Evolutionary conservation across 2,329 filamentous ascomycete species (phyloP).

Genomic region (Hansfordia pulvinata): DNA sequence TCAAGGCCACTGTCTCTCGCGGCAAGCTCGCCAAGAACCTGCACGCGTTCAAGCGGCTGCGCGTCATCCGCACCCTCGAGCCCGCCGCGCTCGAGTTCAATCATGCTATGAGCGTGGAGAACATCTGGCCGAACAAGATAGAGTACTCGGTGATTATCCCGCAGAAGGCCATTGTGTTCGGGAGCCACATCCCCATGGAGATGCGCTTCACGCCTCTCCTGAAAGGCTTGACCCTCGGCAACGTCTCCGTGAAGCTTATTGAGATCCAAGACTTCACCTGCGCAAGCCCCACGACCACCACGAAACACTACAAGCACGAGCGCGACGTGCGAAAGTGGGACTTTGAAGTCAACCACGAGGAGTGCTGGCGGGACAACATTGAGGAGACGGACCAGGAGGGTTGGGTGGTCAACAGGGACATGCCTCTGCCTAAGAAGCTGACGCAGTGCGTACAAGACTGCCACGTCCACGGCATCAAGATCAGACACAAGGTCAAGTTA

Average conservation of each 20-base stretch:
- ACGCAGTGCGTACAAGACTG: constrained; percentile 80
- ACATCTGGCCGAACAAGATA: constrained; percentile 95
- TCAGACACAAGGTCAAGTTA: constrained; percentile 85
- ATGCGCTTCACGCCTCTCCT: constrained; percentile 79
- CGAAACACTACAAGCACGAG: constrained; percentile 45
- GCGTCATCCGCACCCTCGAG: constrained; percentile 66
- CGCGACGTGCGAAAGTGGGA: constrained; percentile 49
- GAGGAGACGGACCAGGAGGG: constrained; percentile 54
- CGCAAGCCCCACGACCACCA: constrained; percentile 28
- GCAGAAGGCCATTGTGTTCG: constrained; percentile 88
- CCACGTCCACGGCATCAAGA: constrained; percentile 77
- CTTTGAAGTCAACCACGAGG: constrained; percentile 37
- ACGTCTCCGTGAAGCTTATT: constrained; percentile 65
- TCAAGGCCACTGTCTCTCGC: constrained; percentile 80
- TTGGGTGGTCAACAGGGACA: constrained; percentile 44
- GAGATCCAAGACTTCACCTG: constrained; percentile 61
- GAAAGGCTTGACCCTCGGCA: constrained; percentile 79
- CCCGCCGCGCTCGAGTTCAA: constrained; percentile 63
- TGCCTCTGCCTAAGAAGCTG: constrained; percentile 68
- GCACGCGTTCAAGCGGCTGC: constrained; percentile 63
- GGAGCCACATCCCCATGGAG: constrained; percentile 70
- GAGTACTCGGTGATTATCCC: constrained; percentile 91
- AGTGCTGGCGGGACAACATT: constrained; percentile 57
- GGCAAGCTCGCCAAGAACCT: constrained; percentile 84
- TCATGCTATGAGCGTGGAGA: constrained; percentile 90